Evolutionary conservation across 345 rosid species (phyloP), one percentile per base, ranked within the genome.

Genomic region (Corchorus olitorius): DNA sequence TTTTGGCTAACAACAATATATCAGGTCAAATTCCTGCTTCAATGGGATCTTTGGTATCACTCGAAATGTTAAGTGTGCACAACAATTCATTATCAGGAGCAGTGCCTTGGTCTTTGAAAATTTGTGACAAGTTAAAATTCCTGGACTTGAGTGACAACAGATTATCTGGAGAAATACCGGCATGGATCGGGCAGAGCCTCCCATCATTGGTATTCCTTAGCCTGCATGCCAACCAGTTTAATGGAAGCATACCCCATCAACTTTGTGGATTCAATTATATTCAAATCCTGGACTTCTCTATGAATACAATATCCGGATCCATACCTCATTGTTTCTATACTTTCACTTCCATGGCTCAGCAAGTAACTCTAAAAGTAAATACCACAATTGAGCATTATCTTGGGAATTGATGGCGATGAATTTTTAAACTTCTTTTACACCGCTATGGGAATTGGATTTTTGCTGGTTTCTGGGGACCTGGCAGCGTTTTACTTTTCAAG

Each of bases 381-480:
- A 37, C 3, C 33, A 52, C 46, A 16, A 70, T 70, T 2, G 48
- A 15, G 0, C 73, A 60, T 8, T 3, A 39, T 39, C 43, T 39
- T 39, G 43, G 43, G 43, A n/a, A n/a, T n/a, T n/a, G 76, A 52
- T 6, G 71, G 34, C 1, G 63, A 61, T 49, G 61, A 53, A 15
- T 1, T 37, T 4, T 14, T 41, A 55, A 63, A 33, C 4, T 54
- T 71, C 43, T 72, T 77, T 12, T 77, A n/a, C 3, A 2, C 35
- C 0, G 61, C 61, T n/a, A 22, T 60, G 35, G 66, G 5, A 2
- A 13, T 34, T 35, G 75, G 80, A 35, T 76, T 66, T 13, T 17
- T 55, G 67, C 5, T 14, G 79, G 74, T 2, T 43, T 76, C 4
- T 69, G 56, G 56, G 74, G 16, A 20, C 50, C 70, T 20, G 34